phyloP scores from a whole-genome alignment of 345 rosid species.

The Corymbia maculata region DNA sequence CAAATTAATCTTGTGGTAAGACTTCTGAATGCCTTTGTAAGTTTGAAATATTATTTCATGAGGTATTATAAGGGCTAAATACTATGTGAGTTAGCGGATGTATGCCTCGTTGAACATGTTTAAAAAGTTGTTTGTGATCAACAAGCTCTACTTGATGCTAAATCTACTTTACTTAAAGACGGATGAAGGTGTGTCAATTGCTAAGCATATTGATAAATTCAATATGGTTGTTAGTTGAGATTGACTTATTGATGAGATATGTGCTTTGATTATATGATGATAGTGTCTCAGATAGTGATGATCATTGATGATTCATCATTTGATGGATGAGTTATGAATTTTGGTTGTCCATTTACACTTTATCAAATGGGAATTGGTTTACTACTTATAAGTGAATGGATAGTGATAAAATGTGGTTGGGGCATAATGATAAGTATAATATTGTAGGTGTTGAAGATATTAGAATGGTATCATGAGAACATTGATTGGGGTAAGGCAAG shows the following conservation, averaged over 20 bases:
- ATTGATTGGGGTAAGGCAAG: neutral
- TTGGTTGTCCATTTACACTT: fast-evolving
- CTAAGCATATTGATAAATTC: neutral
- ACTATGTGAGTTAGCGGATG: neutral
- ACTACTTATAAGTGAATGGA: neutral
- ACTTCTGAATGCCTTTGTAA: neutral
- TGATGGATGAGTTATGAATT: neutral
- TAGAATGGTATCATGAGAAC: neutral
- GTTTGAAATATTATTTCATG: neutral
- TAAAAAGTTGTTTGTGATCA: fast-evolving
- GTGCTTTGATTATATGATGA: neutral
- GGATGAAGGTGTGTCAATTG: fast-evolving
- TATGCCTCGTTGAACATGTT: neutral
- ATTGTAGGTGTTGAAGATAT: neutral
- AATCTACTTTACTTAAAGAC: neutral
- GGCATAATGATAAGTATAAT: neutral
- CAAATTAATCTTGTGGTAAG: neutral
- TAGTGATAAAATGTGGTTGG: neutral
- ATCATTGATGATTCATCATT: neutral
- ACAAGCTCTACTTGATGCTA: neutral
- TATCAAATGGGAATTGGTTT: neutral
- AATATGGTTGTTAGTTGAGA: neutral
- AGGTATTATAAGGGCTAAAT: neutral
- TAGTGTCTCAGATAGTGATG: neutral
- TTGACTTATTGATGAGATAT: neutral